phyloP scores from a whole-genome alignment of 305 asterid species.

The Salvia sclarea region DNA sequence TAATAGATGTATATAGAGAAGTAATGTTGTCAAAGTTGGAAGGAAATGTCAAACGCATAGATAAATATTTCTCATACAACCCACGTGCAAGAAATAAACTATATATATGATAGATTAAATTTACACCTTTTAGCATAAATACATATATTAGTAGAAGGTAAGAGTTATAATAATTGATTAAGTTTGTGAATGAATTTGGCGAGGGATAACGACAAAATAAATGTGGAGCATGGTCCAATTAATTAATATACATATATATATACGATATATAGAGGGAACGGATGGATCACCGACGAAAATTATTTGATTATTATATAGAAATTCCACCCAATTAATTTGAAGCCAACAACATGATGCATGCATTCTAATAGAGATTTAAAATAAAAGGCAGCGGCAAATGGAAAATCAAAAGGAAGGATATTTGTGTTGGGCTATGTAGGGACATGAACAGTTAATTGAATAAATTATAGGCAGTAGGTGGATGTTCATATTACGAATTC shows the following conservation, averaged over 20 bases:
- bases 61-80: neutral
- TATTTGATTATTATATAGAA: neutral
- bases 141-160: neutral
- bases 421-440: conserved; percentile 41
- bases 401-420: conserved; percentile 19
- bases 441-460: conserved; percentile 32
- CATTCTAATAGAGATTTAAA: neutral
- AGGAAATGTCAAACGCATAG: neutral
- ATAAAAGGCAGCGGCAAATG: neutral
- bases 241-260: too few species aligned
- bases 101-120: neutral
- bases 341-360: neutral
- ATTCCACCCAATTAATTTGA: neutral
- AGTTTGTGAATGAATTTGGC: too few species aligned
- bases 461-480: conserved; percentile 43
- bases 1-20: too few species aligned
- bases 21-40: too few species aligned
- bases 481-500: conserved; percentile 21
- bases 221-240: conserved; percentile 3
- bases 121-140: neutral
- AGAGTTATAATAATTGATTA: too few species aligned
- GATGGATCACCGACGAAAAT: conserved; percentile 21
- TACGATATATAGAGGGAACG: neutral
- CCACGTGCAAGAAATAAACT: conserved; percentile 5
- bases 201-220: neutral